phyloP scores from a whole-genome alignment of 306 rosid species.

The Hippophae rhamnoides region DNA sequence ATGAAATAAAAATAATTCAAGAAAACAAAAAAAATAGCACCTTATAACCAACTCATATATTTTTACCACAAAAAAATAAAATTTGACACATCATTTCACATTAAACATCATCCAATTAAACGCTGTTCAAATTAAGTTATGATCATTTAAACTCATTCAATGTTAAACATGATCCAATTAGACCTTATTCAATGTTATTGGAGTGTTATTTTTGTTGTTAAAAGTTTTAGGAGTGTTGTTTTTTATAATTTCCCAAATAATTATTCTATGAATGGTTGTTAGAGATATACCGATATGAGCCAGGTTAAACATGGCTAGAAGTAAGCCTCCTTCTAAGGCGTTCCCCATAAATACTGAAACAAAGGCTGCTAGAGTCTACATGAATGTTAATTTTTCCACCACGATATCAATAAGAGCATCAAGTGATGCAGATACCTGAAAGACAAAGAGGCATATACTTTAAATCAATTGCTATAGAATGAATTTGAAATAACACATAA shows the following conservation, averaged over 20 bases:
- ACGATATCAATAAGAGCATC: conserved; percentile 70
- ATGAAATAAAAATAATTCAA: too few relatives aligned
- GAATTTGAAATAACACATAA: not conserved
- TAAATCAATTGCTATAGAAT: conserved; percentile 4
- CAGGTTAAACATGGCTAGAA: conserved; percentile 90
- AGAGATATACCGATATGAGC: conserved; percentile 78
- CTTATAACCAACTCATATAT: too few relatives aligned
- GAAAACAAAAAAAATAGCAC: too few relatives aligned
- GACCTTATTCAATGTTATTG: too few relatives aligned
- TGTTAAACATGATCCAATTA: too few relatives aligned
- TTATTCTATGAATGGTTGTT: not conserved
- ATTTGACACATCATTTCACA: too few relatives aligned
- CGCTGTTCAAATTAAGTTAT: too few relatives aligned
- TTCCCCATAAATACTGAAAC: conserved; percentile 89
- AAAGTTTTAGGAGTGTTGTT: too few relatives aligned
- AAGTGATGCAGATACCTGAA: conserved; percentile 80
- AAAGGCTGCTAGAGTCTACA: conserved; percentile 96
- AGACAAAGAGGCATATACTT: conserved; percentile 8
- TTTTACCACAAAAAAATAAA: too few relatives aligned
- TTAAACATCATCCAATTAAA: too few relatives aligned
- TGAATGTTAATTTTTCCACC: conserved; percentile 93
- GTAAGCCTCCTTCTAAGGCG: conserved; percentile 89
- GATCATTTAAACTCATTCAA: too few relatives aligned
- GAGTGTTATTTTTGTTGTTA: too few relatives aligned
- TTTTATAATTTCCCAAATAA: not conserved